These are phyloP conservation scores for Phoma sp. DNA, from an alignment of 2,329 filamentous ascomycete genomes.

Conservation along the genomic window DNA sequence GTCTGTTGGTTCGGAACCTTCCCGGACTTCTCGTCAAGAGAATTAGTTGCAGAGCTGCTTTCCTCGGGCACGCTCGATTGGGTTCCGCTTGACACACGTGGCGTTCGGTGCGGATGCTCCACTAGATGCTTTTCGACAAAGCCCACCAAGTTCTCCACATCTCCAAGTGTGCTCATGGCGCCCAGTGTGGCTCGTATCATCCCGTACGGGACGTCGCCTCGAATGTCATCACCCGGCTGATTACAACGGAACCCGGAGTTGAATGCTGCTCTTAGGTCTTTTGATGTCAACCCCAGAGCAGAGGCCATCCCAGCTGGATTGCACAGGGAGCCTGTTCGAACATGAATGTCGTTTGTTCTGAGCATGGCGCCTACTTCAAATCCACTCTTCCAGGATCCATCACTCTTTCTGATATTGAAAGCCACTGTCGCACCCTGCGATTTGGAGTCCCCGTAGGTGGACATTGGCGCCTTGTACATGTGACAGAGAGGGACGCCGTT, in stretches of 20 bases:
- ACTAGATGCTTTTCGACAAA: slow-evolving; percentile 10
- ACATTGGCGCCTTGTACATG: slow-evolving; percentile 63
- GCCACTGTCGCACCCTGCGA: slow-evolving; percentile 69
- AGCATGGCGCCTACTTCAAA: slow-evolving; percentile 66
- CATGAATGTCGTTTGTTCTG: slow-evolving; percentile 63
- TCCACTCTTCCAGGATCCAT: slow-evolving; percentile 64
- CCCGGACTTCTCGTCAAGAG: not conserved
- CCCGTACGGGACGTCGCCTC: slow-evolving; percentile 63
- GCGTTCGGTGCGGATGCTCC: slow-evolving; percentile 4
- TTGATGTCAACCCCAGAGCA: slow-evolving; percentile 59
- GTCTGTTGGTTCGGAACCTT: not conserved
- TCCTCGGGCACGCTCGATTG: slow-evolving; percentile 1
- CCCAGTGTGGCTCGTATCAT: slow-evolving; percentile 69
- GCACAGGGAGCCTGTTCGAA: slow-evolving; percentile 66
- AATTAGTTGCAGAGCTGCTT: not conserved
- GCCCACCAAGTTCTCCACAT: slow-evolving; percentile 53
- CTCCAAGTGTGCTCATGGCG: slow-evolving; percentile 65
- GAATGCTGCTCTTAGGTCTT: slow-evolving; percentile 63
- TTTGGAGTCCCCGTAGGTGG: slow-evolving; percentile 59
- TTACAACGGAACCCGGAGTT: slow-evolving; percentile 66
- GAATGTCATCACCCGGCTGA: slow-evolving; percentile 58
- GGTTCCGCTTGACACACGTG: not conserved
- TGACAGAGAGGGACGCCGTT: slow-evolving; percentile 62
- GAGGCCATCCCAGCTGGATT: slow-evolving; percentile 61
- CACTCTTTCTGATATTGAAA: slow-evolving; percentile 65